These are phyloP conservation scores for Psidium friedrichsthalianum DNA, from an alignment of 345 rosid species.

Conservation along the genomic window DNA sequence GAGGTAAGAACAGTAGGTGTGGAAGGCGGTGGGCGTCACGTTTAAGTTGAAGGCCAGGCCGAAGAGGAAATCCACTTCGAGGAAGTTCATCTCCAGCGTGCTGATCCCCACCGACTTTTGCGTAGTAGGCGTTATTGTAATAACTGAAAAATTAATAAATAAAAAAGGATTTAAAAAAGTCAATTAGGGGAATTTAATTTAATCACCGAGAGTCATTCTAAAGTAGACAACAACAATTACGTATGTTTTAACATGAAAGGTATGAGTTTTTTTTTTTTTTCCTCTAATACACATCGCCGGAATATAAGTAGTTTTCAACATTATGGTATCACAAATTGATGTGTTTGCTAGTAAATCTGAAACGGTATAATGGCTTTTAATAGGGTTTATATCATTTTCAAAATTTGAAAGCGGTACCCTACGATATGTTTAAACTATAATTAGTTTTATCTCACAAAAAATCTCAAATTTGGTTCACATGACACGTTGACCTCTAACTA, in stretches of 20 bases:
- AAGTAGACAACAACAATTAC: background rate
- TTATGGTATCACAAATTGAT: background rate
- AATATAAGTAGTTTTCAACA: background rate
- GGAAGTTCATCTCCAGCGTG: slow-evolving; percentile 72
- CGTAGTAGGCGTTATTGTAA: slow-evolving; percentile 87
- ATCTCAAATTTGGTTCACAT: fast-evolving
- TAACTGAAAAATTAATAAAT: slow-evolving; percentile 15
- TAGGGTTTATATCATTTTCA: background rate
- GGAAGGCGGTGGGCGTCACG: slow-evolving; percentile 71
- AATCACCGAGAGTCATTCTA: background rate
- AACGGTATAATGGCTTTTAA: background rate
- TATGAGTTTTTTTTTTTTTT: background rate
- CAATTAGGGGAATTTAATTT: background rate
- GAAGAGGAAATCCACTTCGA: slow-evolving; percentile 80
- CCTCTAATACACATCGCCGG: background rate
- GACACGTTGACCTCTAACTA: background rate
- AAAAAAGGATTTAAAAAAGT: no score
- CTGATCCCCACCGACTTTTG: slow-evolving; percentile 92
- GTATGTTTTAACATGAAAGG: background rate
- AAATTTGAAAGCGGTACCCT: background rate
- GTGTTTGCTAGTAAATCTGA: background rate
- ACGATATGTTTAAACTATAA: background rate
- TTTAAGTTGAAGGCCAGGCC: slow-evolving; percentile 71
- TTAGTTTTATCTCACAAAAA: background rate
- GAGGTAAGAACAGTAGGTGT: slow-evolving; percentile 54